Conservation (phyloP, 2,329 filamentous ascomycete species). For the Tolypocladium pustulatum region DNA sequence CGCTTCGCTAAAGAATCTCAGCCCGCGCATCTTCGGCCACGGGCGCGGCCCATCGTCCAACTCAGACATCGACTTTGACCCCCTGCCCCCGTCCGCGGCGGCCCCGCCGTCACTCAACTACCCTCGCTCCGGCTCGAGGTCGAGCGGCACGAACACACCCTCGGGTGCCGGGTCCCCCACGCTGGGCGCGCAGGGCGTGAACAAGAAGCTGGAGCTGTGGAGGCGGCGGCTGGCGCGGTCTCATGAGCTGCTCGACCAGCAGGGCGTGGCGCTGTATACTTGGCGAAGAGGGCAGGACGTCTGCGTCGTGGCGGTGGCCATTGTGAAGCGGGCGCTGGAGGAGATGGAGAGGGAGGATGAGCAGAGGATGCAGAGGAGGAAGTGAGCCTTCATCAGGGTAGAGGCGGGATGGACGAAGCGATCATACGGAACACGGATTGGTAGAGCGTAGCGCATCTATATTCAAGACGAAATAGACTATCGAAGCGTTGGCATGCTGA, state of each 20-base stretch:
- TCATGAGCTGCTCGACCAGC: conserved; percentile 48
- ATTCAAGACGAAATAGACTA: neutral
- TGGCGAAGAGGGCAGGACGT: conserved; percentile 68
- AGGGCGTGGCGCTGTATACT: conserved; percentile 58
- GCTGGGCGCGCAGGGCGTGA: conserved; percentile 27
- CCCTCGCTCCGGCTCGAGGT: conserved; percentile 16
- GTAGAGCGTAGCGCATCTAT: neutral
- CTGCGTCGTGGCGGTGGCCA: conserved; percentile 50
- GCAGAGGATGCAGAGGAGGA: neutral
- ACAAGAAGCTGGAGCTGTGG: conserved; percentile 68
- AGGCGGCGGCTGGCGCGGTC: conserved; percentile 55
- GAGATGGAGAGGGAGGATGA: conserved; percentile 23
- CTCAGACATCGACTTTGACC: conserved; percentile 30
- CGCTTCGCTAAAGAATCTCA: conserved; percentile 20
- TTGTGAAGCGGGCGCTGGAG: conserved; percentile 47
- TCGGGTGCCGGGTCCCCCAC: conserved; percentile 19
- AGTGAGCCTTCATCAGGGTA: neutral
- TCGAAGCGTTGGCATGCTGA: neutral
- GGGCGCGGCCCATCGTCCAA: conserved; percentile 23
- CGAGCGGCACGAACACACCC: conserved; percentile 19
- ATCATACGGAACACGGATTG: neutral
- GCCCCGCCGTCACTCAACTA: conserved; percentile 10
- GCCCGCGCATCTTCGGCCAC: conserved; percentile 18
- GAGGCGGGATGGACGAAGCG: neutral
- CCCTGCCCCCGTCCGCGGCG: conserved; percentile 22